Conservation (phyloP, 805 yeast species). For the Barnettozyma wickerhamii region DNA sequence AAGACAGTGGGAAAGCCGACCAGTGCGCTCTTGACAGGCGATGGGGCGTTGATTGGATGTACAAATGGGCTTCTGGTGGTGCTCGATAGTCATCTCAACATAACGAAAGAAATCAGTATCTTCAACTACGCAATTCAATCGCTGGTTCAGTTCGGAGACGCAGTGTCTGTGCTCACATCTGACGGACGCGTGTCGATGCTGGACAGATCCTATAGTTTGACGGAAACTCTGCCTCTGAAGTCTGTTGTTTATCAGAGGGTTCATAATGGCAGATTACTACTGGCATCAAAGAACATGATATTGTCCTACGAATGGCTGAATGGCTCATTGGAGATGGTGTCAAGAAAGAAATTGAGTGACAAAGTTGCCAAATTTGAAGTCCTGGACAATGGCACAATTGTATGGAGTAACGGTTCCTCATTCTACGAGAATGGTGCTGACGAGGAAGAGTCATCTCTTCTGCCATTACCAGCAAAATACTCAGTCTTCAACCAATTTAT, state of each 20-base stretch:
- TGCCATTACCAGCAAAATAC: slow-evolving; percentile 3
- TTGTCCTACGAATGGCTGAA: slow-evolving; percentile 13
- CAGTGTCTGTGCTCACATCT: too few relatives aligned
- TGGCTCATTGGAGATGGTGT: slow-evolving; percentile 23
- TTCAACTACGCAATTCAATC: slow-evolving; percentile 1
- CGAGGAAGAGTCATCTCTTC: slow-evolving; percentile 1
- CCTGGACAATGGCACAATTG: slow-evolving; percentile 9
- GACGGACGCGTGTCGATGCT: slow-evolving; percentile 7
- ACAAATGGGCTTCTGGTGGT: background rate
- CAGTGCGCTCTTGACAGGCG: background rate
- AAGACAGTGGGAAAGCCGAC: background rate
- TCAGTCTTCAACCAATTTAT: slow-evolving; percentile 4
- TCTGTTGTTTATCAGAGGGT: background rate
- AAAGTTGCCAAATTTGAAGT: slow-evolving; percentile 20
- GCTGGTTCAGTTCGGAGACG: slow-evolving; percentile 1
- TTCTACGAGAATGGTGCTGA: background rate
- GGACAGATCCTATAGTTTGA: background rate
- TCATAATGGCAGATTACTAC: slow-evolving; percentile 3
- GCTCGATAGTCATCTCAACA: background rate
- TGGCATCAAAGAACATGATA: slow-evolving; percentile 17
- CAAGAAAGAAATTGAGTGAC: slow-evolving; percentile 27
- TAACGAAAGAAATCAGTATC: background rate
- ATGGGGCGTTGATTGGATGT: background rate
- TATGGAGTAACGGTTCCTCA: slow-evolving; percentile 7
- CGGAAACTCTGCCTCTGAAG: slow-evolving; percentile 6